Percentiles rank a stretch among this genome's conserved stretches.
These are phyloP conservation scores for Cladophialophora exuberans DNA, from an alignment of 2,329 filamentous ascomycete genomes.

Conservation along the genomic window DNA sequence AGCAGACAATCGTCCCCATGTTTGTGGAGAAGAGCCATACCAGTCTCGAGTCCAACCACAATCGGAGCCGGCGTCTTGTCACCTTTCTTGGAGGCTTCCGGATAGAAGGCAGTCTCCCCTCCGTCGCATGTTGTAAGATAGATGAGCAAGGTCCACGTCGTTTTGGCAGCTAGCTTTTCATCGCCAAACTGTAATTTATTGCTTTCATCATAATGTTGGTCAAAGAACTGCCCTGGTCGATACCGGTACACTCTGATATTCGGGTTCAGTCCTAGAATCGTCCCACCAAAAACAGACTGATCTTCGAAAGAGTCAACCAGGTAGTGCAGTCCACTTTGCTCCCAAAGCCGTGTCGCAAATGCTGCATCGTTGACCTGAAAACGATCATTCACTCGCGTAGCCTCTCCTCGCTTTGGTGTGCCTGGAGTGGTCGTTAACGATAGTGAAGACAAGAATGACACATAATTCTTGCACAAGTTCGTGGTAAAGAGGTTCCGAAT, in stretches of 20 bases:
- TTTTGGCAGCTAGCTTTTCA: constrained; percentile 59
- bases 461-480: constrained; percentile 74
- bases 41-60: constrained; percentile 75
- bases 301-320: constrained; percentile 48
- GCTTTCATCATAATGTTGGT: constrained; percentile 89
- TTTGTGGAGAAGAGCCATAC: constrained; percentile 82
- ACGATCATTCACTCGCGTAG: constrained; percentile 84
- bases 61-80: constrained; percentile 58
- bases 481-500: constrained; percentile 75
- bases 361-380: constrained; percentile 76
- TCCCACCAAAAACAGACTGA: constrained; percentile 69
- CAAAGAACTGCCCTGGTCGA: constrained; percentile 83
- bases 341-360: constrained; percentile 79
- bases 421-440: constrained; percentile 77
- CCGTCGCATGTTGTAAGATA: constrained; percentile 85
- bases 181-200: constrained; percentile 69
- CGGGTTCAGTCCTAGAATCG: constrained; percentile 80
- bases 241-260: constrained; percentile 93
- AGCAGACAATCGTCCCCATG: constrained; percentile 89
- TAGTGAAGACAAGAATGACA: constrained; percentile 71
- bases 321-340: constrained; percentile 72
- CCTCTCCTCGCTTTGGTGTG: constrained; percentile 77
- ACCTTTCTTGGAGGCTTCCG: constrained; percentile 58
- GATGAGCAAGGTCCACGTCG: constrained; percentile 88
- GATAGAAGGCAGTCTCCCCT: constrained; percentile 91